phyloP scores from a whole-genome alignment of 257 asterid species.

The Salvia splendens region DNA sequence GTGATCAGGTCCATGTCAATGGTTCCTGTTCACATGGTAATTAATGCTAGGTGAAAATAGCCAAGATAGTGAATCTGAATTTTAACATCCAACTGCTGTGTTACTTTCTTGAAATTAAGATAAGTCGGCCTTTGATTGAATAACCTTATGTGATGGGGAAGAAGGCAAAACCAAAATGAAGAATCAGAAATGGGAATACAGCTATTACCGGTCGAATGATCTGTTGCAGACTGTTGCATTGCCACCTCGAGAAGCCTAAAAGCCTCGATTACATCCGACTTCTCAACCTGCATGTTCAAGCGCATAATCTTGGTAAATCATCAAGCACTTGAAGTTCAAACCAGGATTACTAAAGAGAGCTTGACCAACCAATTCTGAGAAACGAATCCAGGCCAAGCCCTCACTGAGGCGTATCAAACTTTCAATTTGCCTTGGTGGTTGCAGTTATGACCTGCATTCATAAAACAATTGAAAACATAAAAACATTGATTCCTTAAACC shows the following conservation, averaged over 20 bases:
- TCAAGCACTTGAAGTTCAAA: conserved; percentile 24
- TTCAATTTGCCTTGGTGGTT: conserved; percentile 96
- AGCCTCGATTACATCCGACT: conserved; percentile 79
- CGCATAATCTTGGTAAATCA: conserved; percentile 8
- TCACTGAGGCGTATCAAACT: conserved; percentile 95
- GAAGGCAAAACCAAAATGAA: background rate
- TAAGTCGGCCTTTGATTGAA: no score
- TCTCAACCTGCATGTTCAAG: conserved; percentile 65
- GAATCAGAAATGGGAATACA: conserved; percentile 19
- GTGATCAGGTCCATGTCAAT: conserved; percentile 99
- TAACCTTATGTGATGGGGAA: background rate
- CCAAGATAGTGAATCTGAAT: background rate
- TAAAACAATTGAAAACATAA: background rate
- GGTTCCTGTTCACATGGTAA: conserved; percentile 56
- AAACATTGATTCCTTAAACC: conserved; percentile 7
- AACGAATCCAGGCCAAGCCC: conserved; percentile 94
- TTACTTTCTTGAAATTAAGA: background rate
- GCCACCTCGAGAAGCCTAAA: conserved; percentile 97
- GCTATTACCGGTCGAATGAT: conserved; percentile 83
- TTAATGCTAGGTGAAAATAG: background rate
- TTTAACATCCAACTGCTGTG: background rate
- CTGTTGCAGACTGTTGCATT: conserved; percentile 99
- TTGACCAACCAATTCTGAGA: conserved; percentile 80
- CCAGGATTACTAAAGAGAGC: conserved; percentile 19
- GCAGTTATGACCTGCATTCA: conserved; percentile 88